phyloP scores from a whole-genome alignment of 2,329 filamentous ascomycete genomes.

The Cadophora gregata region DNA sequence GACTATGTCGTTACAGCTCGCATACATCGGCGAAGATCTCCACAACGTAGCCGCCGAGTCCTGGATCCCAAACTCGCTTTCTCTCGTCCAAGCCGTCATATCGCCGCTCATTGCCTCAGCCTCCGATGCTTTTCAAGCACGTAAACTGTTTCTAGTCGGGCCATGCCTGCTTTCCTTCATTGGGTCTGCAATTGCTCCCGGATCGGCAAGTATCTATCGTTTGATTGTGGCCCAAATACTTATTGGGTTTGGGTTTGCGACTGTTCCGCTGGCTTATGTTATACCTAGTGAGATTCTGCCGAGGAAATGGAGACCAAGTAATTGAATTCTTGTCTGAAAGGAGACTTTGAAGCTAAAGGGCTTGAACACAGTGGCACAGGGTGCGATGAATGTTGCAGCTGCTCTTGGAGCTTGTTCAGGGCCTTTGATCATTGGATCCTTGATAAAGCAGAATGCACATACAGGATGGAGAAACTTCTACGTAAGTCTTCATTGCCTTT shows the following conservation, averaged over 20 bases:
- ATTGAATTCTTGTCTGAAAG: neutral
- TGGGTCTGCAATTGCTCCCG: neutral
- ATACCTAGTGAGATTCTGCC: slow-evolving; percentile 4
- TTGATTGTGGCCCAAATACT: neutral
- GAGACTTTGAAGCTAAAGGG: neutral
- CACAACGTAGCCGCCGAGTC: slow-evolving; percentile 10
- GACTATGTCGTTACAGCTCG: neutral
- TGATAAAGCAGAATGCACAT: neutral
- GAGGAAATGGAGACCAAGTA: neutral
- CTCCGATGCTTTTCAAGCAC: neutral
- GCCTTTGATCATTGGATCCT: neutral
- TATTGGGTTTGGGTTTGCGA: neutral
- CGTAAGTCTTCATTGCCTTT: neutral
- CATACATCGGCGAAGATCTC: slow-evolving; percentile 8
- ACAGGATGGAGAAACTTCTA: slow-evolving; percentile 2
- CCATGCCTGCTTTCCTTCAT: slow-evolving; percentile 7
- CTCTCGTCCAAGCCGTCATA: slow-evolving; percentile 1
- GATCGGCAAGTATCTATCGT: neutral
- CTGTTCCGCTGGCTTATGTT: slow-evolving; percentile 9
- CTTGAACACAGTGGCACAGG: neutral
- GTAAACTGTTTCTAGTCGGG: neutral
- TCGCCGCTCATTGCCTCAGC: neutral
- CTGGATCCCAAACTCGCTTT: neutral
- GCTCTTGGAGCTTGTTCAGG: neutral
- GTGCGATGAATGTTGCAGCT: neutral